Percentiles rank a stretch among this genome's conserved stretches.
Conservation (phyloP, 768 basidiomycete genomes). For the Suillus ampliporus region DNA sequence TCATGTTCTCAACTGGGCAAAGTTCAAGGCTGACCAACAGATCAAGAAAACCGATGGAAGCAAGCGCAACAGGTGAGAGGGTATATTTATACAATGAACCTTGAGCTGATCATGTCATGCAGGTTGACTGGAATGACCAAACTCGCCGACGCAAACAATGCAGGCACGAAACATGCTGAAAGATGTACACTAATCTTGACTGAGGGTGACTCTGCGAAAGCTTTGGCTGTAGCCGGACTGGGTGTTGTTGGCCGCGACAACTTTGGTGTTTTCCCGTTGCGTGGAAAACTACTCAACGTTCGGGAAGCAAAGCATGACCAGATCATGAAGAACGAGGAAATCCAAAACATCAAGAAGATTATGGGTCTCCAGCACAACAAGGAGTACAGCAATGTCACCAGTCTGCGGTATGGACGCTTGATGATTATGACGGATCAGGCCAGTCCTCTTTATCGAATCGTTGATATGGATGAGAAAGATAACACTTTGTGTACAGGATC, state of each 20-base stretch:
- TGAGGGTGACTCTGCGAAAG: slow-evolving; percentile 99
- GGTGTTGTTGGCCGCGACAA: slow-evolving; percentile 95
- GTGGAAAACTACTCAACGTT: slow-evolving; percentile 96
- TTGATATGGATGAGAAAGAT: neutral
- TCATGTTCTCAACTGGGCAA: slow-evolving; percentile 93
- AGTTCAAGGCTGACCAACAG: slow-evolving; percentile 94
- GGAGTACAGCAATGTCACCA: slow-evolving; percentile 70
- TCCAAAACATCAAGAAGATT: slow-evolving; percentile 97
- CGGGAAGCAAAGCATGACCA: slow-evolving; percentile 95
- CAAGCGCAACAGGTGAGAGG: slow-evolving; percentile 79
- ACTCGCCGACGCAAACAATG: slow-evolving; percentile 96
- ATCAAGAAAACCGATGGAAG: slow-evolving; percentile 95
- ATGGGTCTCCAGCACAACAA: slow-evolving; percentile 96
- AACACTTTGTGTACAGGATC: slow-evolving; percentile 67
- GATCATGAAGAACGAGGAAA: slow-evolving; percentile 98
- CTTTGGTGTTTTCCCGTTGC: slow-evolving; percentile 97
- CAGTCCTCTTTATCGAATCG: slow-evolving; percentile 25
- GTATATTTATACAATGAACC: neutral
- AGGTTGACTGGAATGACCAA: slow-evolving; percentile 93
- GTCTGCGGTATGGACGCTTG: slow-evolving; percentile 88
- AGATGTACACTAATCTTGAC: slow-evolving; percentile 96
- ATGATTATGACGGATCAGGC: slow-evolving; percentile 99
- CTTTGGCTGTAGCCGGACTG: slow-evolving; percentile 93
- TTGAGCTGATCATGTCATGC: slow-evolving; percentile 10
- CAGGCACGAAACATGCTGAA: slow-evolving; percentile 80